phyloP scores from a whole-genome alignment of 148 eudicot species.

The Vaccinium vitisidaea region DNA sequence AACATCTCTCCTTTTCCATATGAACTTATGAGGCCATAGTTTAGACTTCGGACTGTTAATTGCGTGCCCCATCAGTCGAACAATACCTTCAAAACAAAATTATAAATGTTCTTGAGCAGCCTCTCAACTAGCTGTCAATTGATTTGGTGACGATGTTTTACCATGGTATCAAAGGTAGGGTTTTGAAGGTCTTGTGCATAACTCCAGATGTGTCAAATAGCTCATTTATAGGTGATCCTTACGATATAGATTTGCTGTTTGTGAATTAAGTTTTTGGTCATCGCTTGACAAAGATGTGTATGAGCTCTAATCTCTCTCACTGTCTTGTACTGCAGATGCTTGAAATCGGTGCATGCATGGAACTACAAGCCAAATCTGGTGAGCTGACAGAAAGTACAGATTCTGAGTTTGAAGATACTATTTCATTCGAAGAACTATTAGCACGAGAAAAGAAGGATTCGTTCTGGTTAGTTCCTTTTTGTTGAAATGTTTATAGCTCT shows the following conservation, averaged over 20 bases:
- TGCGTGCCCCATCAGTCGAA: not conserved
- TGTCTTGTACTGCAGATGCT: slow-evolving; percentile 44
- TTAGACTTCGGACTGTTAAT: not conserved
- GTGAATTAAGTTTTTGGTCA: not conserved
- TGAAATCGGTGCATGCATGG: slow-evolving; percentile 52
- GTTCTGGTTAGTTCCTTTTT: slow-evolving; percentile 44
- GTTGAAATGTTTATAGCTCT: not conserved
- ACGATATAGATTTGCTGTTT: not conserved
- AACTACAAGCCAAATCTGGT: slow-evolving; percentile 44
- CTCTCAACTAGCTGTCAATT: not conserved
- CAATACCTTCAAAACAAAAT: not conserved
- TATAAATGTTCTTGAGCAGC: not conserved
- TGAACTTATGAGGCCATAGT: not conserved
- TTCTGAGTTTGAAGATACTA: slow-evolving; percentile 27
- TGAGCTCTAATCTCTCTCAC: not conserved
- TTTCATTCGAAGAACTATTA: slow-evolving; percentile 67
- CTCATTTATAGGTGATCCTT: not conserved
- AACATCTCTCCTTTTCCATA: not conserved
- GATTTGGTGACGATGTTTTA: not conserved
- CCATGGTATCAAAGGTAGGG: not conserved
- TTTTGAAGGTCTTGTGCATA: not conserved
- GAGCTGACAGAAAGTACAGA: slow-evolving; percentile 43
- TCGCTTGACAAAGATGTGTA: not conserved
- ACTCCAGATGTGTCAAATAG: not conserved
- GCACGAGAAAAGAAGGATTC: slow-evolving; percentile 73